Percentiles rank a stretch among this genome's conserved stretches.
Evolutionary conservation across 139 green algal species (phyloP).

Genomic region (Ulvella scutata): DNA sequence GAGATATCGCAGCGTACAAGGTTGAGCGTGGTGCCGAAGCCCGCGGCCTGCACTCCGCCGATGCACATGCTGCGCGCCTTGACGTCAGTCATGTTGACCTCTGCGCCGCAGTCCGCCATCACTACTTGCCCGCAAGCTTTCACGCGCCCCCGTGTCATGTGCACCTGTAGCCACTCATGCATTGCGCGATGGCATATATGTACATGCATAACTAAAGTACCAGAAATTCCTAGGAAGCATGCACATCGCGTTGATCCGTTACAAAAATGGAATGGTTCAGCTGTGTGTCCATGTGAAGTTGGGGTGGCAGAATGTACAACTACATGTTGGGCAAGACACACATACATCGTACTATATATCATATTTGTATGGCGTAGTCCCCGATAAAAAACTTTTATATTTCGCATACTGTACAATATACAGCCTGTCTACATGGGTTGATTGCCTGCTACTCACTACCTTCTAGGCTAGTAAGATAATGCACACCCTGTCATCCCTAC

Average conservation of each 20-base stretch:
- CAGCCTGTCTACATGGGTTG: too few relatives aligned
- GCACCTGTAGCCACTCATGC: neutral
- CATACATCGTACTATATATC: neutral
- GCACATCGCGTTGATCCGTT: neutral
- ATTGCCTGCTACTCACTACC: neutral
- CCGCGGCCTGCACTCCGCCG: neutral
- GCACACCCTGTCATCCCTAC: neutral
- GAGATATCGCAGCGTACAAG: neutral
- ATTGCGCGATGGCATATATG: neutral
- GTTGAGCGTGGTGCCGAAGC: neutral
- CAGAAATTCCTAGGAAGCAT: neutral
- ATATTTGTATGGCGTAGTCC: too few relatives aligned
- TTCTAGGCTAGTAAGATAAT: neutral
- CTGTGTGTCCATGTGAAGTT: neutral
- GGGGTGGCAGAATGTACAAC: neutral
- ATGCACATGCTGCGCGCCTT: too few relatives aligned
- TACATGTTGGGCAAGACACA: neutral
- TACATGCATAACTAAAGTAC: neutral
- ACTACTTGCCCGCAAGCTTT: neutral
- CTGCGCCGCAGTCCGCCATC: neutral
- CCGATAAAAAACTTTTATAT: too few relatives aligned
- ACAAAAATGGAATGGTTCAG: neutral
- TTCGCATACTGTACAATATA: too few relatives aligned
- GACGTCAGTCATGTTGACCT: neutral
- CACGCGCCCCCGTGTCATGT: neutral